Evolutionary conservation across 257 asterid genomes (phyloP).

Genomic region (Rhazya stricta): DNA sequence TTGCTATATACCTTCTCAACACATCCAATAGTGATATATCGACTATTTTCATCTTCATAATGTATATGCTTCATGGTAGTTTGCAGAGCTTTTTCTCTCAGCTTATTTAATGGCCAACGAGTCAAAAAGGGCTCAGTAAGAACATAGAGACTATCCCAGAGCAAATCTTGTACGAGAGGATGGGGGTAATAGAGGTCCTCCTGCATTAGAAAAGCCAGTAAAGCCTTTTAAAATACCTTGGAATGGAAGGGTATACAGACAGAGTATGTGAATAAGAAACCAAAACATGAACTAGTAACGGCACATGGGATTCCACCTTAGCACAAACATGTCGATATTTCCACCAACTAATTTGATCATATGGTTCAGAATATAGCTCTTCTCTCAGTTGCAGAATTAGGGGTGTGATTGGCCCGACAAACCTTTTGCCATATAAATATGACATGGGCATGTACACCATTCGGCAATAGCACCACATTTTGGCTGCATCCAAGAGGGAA

Average conservation of each 20-base stretch:
- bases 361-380: conserved; percentile 29
- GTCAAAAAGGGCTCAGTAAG: conserved; percentile 25
- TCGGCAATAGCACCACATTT: conserved; percentile 35
- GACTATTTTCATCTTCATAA: conserved; percentile 33
- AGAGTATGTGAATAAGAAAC: not conserved
- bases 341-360: conserved; percentile 27
- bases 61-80: conserved; percentile 31
- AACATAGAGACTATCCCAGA: conserved; percentile 29
- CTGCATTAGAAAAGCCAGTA: conserved; percentile 9
- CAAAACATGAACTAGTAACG: not conserved
- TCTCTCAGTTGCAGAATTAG: conserved; percentile 22
- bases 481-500: conserved; percentile 23
- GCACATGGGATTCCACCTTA: conserved; percentile 19
- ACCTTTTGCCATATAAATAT: conserved; percentile 35
- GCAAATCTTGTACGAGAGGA: conserved; percentile 27
- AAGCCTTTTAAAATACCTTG: not conserved
- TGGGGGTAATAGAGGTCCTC: conserved; percentile 34
- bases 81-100: conserved; percentile 31
- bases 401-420: conserved; percentile 33
- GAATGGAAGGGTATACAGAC: not conserved
- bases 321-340: conserved; percentile 28
- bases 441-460: conserved; percentile 39
- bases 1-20: conserved; percentile 26
- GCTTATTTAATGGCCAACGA: conserved; percentile 33
- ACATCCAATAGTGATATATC: conserved; percentile 30